A percentile compares a stretch with the other conserved stretches of the same genome.
Conservation (phyloP, 176 grass and related monocot genomes). For the Aegilops speltoides region DNA sequence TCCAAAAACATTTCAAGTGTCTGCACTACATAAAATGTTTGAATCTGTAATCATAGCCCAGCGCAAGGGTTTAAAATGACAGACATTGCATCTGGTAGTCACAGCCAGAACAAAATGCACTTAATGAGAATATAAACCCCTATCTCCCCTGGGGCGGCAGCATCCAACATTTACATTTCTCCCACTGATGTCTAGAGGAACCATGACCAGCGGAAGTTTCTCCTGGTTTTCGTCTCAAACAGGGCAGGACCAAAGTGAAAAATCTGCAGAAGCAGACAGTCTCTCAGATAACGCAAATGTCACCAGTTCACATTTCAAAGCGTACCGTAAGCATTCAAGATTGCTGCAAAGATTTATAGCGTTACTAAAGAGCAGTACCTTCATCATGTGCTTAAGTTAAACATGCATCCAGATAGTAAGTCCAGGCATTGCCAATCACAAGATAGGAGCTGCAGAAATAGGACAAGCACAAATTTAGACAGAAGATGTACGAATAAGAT, state of each 20-base stretch:
- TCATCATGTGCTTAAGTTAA: neutral
- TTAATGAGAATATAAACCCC: neutral
- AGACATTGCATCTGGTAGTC: neutral
- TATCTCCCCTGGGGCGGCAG: conserved; percentile 4
- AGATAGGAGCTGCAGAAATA: neutral
- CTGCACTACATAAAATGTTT: neutral
- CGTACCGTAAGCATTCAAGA: neutral
- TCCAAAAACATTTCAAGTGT: too few species aligned
- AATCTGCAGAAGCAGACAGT: conserved; percentile 29
- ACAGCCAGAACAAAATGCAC: neutral
- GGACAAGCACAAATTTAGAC: conserved; percentile 1
- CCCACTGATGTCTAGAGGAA: neutral
- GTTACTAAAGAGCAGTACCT: neutral
- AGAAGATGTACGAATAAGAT: neutral
- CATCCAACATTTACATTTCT: neutral
- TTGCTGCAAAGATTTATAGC: neutral
- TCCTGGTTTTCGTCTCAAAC: neutral
- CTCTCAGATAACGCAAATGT: neutral
- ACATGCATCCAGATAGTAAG: neutral
- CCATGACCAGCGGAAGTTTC: neutral
- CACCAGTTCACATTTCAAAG: neutral
- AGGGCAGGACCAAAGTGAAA: conserved; percentile 1
- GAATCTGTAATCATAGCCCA: neutral
- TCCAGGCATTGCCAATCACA: neutral
- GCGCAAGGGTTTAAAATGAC: neutral